Percentiles rank a stretch among this genome's conserved stretches.
These are phyloP conservation scores for Coemansia sp. DNA, from an alignment of 192 early-diverging fungal genomes.

Conservation along the genomic window DNA sequence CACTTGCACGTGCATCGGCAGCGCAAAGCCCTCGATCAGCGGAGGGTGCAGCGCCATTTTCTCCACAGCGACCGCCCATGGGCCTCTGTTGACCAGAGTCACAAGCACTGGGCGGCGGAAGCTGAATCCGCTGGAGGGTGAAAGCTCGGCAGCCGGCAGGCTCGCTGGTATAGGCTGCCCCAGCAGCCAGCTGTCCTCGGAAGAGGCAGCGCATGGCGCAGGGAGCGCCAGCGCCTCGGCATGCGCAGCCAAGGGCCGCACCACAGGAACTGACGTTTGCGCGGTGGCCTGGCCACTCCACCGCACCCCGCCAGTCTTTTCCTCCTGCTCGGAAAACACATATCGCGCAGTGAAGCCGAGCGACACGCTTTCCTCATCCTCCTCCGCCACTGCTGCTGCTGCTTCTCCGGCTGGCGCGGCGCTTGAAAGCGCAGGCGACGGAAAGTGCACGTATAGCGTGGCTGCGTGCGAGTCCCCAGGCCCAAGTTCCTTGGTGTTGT, in stretches of 20 bases:
- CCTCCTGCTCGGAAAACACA: background rate
- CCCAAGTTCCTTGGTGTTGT: background rate
- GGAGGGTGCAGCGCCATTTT: conserved; percentile 22
- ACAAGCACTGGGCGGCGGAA: conserved; percentile 40
- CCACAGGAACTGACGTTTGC: conserved; percentile 25
- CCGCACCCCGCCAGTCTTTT: background rate
- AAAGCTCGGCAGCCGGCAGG: conserved; percentile 7
- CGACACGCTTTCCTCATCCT: background rate
- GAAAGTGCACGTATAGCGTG: conserved; percentile 34
- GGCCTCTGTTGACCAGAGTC: conserved; percentile 26
- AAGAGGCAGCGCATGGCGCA: background rate
- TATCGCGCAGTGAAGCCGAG: conserved; percentile 1
- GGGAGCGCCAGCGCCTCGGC: conserved; percentile 18
- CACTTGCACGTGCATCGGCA: conserved; percentile 16
- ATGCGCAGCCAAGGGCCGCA: conserved; percentile 24
- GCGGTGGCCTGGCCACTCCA: conserved; percentile 5
- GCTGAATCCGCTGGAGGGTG: conserved; percentile 19
- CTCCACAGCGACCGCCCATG: conserved; percentile 27
- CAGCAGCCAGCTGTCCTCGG: background rate
- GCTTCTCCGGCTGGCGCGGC: background rate
- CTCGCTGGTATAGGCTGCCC: background rate
- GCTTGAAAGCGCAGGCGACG: conserved; percentile 2
- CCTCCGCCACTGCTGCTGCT: conserved; percentile 8
- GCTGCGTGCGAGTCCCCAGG: background rate
- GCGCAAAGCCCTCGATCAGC: background rate